Evolutionary conservation across 306 rosid species (phyloP), one percentile per base, ranked within the genome.

Genomic region (Dalbergia cochinchinensis): DNA sequence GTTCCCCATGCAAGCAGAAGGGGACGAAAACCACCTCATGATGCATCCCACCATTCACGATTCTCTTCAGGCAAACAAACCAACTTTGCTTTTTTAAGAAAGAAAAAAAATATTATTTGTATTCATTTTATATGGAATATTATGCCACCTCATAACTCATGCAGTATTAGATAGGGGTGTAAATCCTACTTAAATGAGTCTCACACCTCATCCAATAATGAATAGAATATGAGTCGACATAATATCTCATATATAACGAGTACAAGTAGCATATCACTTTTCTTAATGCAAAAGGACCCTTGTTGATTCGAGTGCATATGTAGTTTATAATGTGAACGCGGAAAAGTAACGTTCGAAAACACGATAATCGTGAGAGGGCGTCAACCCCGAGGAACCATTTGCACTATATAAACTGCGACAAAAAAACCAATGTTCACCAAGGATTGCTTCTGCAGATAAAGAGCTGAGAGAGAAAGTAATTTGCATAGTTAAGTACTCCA

Each of bases 1-100:
- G 90, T 79, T 63, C 37, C 18, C 11, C 90, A 71, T 87, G 85
- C 85, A 84, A 53, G 61, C 51, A 75, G 4, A 78, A 74, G 33
- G 45, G 33, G 65, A 73, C 87, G 4, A 83, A 64, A 48, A 34
- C 0, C 84, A 69, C 45, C 67, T 73, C 80, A 78, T 0, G 5
- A 22, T 51, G 0, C 50, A 13, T 33, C 6, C 5, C 45, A 15
- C 60, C 12, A 3, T 12, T 35, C 66, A 77, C 51, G 65, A 62
- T 50, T 79, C 71, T 70, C 55, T 71, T 34, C 31, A 26, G 2
- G 31, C 31, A 26, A 26, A 26, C 31, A 26, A 2, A 26, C 31
- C 31, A 26, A 3, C 69, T 69, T n/a, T 54, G 37, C 19, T 61
- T 76, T 62, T 48, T 76, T 34, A 53, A 16, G n/a, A n/a, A n/a